phyloP scores from a whole-genome alignment of 164 flowering plant genomes.

The Chimonanthus salicifolius region DNA sequence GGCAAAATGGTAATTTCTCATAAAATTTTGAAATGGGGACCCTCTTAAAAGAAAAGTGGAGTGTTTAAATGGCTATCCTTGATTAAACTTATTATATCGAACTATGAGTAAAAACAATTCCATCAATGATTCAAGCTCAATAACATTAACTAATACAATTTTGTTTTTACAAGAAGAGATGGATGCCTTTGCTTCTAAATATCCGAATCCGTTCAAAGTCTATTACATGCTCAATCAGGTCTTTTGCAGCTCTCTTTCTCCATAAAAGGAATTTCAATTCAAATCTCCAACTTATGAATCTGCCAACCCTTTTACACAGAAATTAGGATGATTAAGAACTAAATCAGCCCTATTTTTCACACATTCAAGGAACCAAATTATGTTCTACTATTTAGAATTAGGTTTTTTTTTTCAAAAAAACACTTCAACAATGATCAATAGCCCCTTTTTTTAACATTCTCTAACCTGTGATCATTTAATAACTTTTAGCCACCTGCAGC shows the following conservation, averaged over 20 bases:
- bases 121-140: no score
- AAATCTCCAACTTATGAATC: not conserved
- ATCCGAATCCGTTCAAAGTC: slow-evolving; percentile 61
- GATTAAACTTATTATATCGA: no score
- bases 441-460: no score
- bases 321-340: not conserved
- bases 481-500: slow-evolving; percentile 75
- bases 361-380: not conserved
- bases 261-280: not conserved
- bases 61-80: no score
- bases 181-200: slow-evolving; percentile 55
- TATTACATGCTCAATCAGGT: slow-evolving; percentile 96
- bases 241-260: not conserved
- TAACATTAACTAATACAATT: not conserved
- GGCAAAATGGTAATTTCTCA: no score
- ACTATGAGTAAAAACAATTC: no score
- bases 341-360: not conserved
- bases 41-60: no score
- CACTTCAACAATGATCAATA: no score
- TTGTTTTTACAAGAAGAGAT: slow-evolving; percentile 68
- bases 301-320: not conserved
- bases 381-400: not conserved
- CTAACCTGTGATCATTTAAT: not conserved
- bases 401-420: no score
- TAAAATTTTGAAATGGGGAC: no score